A percentile compares a stretch with the other conserved stretches of the same genome.
Conservation (phyloP, 306 rosid species). For the Lathyrus sativus region DNA sequence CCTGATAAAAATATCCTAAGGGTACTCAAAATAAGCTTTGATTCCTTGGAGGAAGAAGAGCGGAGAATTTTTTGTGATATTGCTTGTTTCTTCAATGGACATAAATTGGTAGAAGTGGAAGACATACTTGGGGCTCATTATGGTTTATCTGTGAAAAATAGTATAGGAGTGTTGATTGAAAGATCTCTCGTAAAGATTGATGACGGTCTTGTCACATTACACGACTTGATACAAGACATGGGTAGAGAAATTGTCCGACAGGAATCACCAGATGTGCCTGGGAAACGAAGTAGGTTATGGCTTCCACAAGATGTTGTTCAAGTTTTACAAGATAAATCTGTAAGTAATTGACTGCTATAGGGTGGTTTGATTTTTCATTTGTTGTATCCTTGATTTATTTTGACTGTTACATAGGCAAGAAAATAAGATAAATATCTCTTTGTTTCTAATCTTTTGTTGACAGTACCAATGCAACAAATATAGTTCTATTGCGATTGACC, state of each 20-base stretch:
- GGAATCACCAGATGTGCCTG: constrained; percentile 7
- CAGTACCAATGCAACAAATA: background rate
- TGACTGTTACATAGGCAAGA: no score
- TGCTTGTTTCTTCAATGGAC: constrained; percentile 22
- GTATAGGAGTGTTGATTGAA: background rate
- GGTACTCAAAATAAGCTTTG: background rate
- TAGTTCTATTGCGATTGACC: no score
- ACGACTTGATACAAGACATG: constrained; percentile 10
- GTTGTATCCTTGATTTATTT: no score
- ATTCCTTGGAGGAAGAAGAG: constrained; percentile 2
- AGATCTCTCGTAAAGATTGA: constrained; percentile 15
- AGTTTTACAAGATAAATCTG: background rate
- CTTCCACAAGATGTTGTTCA: background rate
- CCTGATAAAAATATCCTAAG: background rate
- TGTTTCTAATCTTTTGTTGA: background rate
- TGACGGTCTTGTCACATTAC: constrained; percentile 5
- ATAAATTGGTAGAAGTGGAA: background rate
- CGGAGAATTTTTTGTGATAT: background rate
- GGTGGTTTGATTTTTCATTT: background rate
- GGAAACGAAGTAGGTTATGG: constrained; percentile 10
- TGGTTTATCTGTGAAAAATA: background rate
- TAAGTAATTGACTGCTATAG: background rate
- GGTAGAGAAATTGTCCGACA: constrained; percentile 16
- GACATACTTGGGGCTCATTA: background rate
- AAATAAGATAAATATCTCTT: no score